Evolutionary conservation across 1,284 basidiomycete genomes (phyloP).

Genomic region (Nidula niveotomentosa): DNA sequence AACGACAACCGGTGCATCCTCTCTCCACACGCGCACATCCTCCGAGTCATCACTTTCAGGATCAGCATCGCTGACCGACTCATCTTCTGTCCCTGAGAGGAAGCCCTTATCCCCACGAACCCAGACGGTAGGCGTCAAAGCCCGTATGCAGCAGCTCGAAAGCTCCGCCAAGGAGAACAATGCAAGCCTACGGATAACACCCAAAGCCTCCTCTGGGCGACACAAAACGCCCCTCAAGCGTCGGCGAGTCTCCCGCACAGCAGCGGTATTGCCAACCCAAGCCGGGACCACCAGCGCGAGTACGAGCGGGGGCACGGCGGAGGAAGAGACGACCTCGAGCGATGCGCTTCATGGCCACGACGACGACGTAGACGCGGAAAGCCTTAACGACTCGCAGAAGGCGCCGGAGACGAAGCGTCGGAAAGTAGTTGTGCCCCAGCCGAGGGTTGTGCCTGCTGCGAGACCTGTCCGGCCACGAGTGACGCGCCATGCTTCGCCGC

Average conservation of each 20-base stretch:
- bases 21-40: slow-evolving; percentile 41
- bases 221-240: neutral
- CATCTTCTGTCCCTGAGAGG: slow-evolving; percentile 30
- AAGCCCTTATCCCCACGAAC: slow-evolving; percentile 27
- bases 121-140: slow-evolving; percentile 7
- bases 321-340: neutral
- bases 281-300: neutral
- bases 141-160: slow-evolving; percentile 16
- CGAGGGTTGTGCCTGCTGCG: slow-evolving; percentile 6
- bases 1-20: slow-evolving; percentile 44
- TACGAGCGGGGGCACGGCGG: neutral
- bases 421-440: slow-evolving; percentile 10
- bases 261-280: neutral
- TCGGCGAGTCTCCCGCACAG: neutral
- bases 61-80: slow-evolving; percentile 23
- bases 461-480: slow-evolving; percentile 14
- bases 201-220: neutral
- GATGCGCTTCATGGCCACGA: neutral
- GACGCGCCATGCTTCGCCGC: slow-evolving; percentile 11
- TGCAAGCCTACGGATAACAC: neutral
- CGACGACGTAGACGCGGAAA: neutral
- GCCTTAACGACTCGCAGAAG: slow-evolving; percentile 6
- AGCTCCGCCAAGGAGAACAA: slow-evolving; percentile 9
- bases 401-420: slow-evolving; percentile 15
- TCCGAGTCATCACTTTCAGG: slow-evolving; percentile 41